Evolutionary conservation across 192 early-diverging fungal species (phyloP).

Genomic region (Geranomyces michiganensis): DNA sequence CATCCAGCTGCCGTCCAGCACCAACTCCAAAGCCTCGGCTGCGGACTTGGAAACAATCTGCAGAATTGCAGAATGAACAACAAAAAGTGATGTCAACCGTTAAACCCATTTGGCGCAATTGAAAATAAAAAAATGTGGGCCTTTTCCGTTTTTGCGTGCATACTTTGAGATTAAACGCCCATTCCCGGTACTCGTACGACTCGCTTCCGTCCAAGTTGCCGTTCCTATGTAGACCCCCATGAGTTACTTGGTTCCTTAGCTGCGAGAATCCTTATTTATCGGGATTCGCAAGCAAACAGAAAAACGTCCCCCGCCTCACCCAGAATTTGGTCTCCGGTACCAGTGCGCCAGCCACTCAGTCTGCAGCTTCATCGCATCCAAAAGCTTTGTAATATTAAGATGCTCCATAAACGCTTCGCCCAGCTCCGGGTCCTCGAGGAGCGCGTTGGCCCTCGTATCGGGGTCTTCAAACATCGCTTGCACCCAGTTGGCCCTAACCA

Average conservation of each 20-base stretch:
- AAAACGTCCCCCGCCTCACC: no score
- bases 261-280: no score
- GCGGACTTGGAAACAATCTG: not conserved
- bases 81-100: no score
- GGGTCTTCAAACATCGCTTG: not conserved
- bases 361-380: slow-evolving; percentile 20
- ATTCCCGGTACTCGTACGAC: slow-evolving; percentile 14
- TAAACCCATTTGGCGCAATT: no score
- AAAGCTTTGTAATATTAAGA: not conserved
- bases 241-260: no score
- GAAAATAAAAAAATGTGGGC: not conserved
- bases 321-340: slow-evolving; percentile 7
- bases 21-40: slow-evolving; percentile 1
- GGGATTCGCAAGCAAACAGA: no score
- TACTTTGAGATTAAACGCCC: slow-evolving; percentile 18
- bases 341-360: slow-evolving; percentile 11
- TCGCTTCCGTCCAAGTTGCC: slow-evolving; percentile 7
- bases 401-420: slow-evolving; percentile 22
- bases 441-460: not conserved
- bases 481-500: slow-evolving; percentile 12
- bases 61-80: no score
- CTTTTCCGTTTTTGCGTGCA: not conserved
- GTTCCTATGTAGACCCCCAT: not conserved
- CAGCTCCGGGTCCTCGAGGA: not conserved
- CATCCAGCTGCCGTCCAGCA: slow-evolving; percentile 12